phyloP scores from a whole-genome alignment of 805 yeast species.

The Wickerhamiella azymoides region DNA sequence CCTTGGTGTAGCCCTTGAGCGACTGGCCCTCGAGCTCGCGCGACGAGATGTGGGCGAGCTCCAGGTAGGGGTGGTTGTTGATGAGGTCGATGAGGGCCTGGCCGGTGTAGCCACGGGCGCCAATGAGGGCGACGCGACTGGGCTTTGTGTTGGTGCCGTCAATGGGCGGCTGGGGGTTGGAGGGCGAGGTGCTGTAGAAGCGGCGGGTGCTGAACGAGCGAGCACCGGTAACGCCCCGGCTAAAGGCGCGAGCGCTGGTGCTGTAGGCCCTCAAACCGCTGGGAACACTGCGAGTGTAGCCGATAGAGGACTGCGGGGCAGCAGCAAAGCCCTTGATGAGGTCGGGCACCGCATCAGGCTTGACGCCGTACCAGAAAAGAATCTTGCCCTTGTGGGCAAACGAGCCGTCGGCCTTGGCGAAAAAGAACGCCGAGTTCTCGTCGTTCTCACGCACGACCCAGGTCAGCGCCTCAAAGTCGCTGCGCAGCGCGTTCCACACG shows the following conservation, averaged over 20 bases:
- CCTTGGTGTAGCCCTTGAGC: slow-evolving; percentile 75
- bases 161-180: slow-evolving; percentile 62
- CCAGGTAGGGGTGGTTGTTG: slow-evolving; percentile 76
- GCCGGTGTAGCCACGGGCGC: slow-evolving; percentile 97
- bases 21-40: slow-evolving; percentile 85
- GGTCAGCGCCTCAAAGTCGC: slow-evolving; percentile 58
- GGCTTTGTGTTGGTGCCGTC: slow-evolving; percentile 47
- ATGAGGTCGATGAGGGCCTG: slow-evolving; percentile 80
- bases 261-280: slow-evolving; percentile 19
- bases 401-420: slow-evolving; percentile 87
- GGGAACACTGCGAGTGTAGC: slow-evolving; percentile 11
- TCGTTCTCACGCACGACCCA: slow-evolving; percentile 90
- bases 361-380: slow-evolving; percentile 87
- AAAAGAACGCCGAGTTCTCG: slow-evolving; percentile 82
- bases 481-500: slow-evolving; percentile 67
- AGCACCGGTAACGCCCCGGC: background rate
- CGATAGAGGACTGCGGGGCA: slow-evolving; percentile 10
- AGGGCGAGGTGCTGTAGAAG: slow-evolving; percentile 15
- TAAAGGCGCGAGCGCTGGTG: slow-evolving; percentile 10
- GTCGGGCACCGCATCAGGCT: slow-evolving; percentile 44
- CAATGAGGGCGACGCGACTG: slow-evolving; percentile 80
- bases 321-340: slow-evolving; percentile 39
- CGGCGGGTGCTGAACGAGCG: slow-evolving; percentile 10
- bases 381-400: slow-evolving; percentile 79
- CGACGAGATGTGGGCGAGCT: slow-evolving; percentile 85